These are phyloP conservation scores for Phytophthora cactorum DNA, from an alignment of 352 stramenopile genomes.

Conservation along the genomic window DNA sequence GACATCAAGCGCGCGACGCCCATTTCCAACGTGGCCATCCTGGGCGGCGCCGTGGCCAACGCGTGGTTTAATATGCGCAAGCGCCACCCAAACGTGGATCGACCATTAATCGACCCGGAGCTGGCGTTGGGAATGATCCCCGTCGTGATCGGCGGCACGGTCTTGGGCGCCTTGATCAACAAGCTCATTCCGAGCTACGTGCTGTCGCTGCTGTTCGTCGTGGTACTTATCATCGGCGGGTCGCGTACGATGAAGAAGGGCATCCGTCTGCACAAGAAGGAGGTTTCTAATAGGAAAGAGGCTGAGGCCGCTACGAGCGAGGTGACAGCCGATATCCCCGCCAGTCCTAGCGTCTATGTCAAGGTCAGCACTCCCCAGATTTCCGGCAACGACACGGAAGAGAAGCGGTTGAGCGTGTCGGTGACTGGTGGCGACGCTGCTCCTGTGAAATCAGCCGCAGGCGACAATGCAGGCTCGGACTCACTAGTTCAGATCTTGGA, in stretches of 20 bases:
- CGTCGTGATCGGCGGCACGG: slow-evolving; percentile 59
- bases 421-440: neutral
- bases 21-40: slow-evolving; percentile 68
- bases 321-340: slow-evolving; percentile 2
- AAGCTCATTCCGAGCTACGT: slow-evolving; percentile 70
- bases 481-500: slow-evolving; percentile 37
- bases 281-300: slow-evolving; percentile 41
- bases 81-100: slow-evolving; percentile 59
- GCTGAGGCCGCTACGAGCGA: slow-evolving; percentile 8
- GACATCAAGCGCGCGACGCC: slow-evolving; percentile 73
- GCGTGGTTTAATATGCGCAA: slow-evolving; percentile 70
- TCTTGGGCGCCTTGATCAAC: slow-evolving; percentile 61
- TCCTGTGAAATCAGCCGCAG: slow-evolving; percentile 1
- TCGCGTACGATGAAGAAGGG: slow-evolving; percentile 36
- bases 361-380: slow-evolving; percentile 26
- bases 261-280: slow-evolving; percentile 44
- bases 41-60: slow-evolving; percentile 67
- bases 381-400: slow-evolving; percentile 7
- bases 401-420: slow-evolving; percentile 25
- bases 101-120: slow-evolving; percentile 65
- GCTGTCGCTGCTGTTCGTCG: slow-evolving; percentile 61
- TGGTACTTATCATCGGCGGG: slow-evolving; percentile 46
- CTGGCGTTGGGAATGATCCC: slow-evolving; percentile 69
- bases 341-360: slow-evolving; percentile 26
- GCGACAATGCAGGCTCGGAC: slow-evolving; percentile 3